Evolutionary conservation across 768 basidiomycete genomes (phyloP), one percentile per base, ranked within the genome.

Genomic region (Podaxis sp.): DNA sequence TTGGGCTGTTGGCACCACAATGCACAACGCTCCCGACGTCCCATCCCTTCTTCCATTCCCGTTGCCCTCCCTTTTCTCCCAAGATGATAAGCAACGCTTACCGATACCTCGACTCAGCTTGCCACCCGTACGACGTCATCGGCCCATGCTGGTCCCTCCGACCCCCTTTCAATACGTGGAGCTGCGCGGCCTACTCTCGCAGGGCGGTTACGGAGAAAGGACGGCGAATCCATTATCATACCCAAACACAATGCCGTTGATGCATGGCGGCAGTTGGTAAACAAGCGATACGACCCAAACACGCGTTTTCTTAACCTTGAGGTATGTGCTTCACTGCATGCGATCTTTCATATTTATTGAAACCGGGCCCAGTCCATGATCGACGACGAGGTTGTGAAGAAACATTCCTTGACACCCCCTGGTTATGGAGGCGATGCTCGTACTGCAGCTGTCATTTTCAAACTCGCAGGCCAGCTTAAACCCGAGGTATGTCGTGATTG

Each of bases 381-480:
- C 58, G 86, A 90, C 38, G 95, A 97, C 71, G 84, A 88, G 44
- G 77, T 88, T 59, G 78, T 97, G 64, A 85, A 84, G 72, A 89
- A 87, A 70, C 75, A 93, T 68, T 83, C 86, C 49, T 78, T 97
- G 30, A 69, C 80, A 30, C 84, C 89, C 1, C 94, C 93, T 2
- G 93, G 93, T 6, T 77, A 82, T 33, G 84, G 86, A 3, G 86
- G 90, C 36, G 79, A 84, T 26, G 71, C 75, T 22, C 84, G 80
- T 64, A 90, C 92, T 68, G 87, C 90, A 0, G 84, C 89, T 4
- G 94, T 96, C 9, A 87, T 98, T 51, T 95, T 95, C 80, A 95
- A 95, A 74, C 79, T 96, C 11, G 93, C 95, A 0, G 81, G 84
- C 19, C 83, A 89, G 67, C 84, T 95, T 58, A 86, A 85, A 66